Conservation (phyloP, 176 grass and related monocot species). For the Aegilops bicornis region DNA sequence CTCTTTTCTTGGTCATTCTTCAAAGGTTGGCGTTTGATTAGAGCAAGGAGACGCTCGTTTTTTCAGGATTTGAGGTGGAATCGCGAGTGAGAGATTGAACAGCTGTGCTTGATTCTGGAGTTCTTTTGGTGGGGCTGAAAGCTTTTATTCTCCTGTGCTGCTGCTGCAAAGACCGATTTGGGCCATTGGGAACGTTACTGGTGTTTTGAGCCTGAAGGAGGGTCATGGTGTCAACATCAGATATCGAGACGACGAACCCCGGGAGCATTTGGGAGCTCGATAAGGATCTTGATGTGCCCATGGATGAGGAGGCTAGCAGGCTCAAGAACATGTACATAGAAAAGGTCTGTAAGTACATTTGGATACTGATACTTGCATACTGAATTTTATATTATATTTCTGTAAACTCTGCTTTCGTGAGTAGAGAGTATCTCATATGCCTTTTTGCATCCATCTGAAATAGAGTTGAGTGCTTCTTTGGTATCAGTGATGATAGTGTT, state of each 20-base stretch:
- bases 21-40: neutral
- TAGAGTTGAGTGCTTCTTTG: neutral
- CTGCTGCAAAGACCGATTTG: slow-evolving; percentile 23
- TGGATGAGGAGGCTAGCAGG: slow-evolving; percentile 71
- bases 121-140: neutral
- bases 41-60: neutral
- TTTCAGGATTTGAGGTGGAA: slow-evolving; percentile 32
- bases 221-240: slow-evolving; percentile 54
- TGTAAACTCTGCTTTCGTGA: neutral
- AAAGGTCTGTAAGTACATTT: slow-evolving; percentile 51
- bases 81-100: neutral
- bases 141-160: neutral
- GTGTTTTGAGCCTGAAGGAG: slow-evolving; percentile 21
- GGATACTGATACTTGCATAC: slow-evolving; percentile 12
- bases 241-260: slow-evolving; percentile 44
- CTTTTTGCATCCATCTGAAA: slow-evolving; percentile 22
- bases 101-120: neutral
- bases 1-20: neutral
- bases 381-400: neutral
- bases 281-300: slow-evolving; percentile 80
- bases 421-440: neutral
- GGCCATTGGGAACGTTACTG: neutral
- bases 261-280: slow-evolving; percentile 82
- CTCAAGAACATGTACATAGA: slow-evolving; percentile 75
- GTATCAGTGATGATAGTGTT: neutral